These are phyloP conservation scores for Pseudozyma pruni DNA, from an alignment of 1,284 basidiomycete species.

Conservation along the genomic window DNA sequence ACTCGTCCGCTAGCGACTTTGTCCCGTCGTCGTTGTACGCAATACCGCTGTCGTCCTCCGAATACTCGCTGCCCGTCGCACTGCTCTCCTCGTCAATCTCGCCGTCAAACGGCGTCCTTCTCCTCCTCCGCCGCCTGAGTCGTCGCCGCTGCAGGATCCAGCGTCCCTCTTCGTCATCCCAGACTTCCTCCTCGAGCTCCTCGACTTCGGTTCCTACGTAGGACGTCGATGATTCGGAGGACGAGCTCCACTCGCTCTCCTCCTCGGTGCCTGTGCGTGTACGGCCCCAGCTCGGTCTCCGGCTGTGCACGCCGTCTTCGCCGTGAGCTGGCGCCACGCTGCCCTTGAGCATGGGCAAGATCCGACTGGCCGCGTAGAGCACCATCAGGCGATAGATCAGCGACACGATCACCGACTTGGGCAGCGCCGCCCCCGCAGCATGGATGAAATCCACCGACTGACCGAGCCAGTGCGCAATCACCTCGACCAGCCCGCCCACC, in stretches of 20 bases:
- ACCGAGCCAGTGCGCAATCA: slow-evolving; percentile 54
- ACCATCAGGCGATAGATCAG: slow-evolving; percentile 64
- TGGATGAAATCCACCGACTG: slow-evolving; percentile 56
- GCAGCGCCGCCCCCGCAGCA: slow-evolving; percentile 58
- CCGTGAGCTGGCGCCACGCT: slow-evolving; percentile 15
- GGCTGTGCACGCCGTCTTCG: not conserved
- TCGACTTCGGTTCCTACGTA: slow-evolving; percentile 17
- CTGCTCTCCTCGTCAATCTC: slow-evolving; percentile 17
- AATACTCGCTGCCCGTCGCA: slow-evolving; percentile 13
- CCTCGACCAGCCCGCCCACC: slow-evolving; percentile 37
- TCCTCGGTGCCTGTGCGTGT: slow-evolving; percentile 3
- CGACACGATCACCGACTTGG: slow-evolving; percentile 62
- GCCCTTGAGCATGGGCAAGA: slow-evolving; percentile 58
- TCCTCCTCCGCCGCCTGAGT: slow-evolving; percentile 16
- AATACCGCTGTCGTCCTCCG: slow-evolving; percentile 36
- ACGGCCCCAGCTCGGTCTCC: slow-evolving; percentile 27
- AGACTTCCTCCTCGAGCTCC: slow-evolving; percentile 33
- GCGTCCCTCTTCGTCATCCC: slow-evolving; percentile 36
- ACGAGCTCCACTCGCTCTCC: slow-evolving; percentile 19
- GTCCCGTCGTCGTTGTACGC: slow-evolving; percentile 33
- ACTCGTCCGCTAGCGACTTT: slow-evolving; percentile 18
- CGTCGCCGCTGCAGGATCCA: slow-evolving; percentile 39
- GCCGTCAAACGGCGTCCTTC: slow-evolving; percentile 21
- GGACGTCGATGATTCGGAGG: slow-evolving; percentile 9
- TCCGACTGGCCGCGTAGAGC: slow-evolving; percentile 62